phyloP scores from a whole-genome alignment of 2,329 filamentous ascomycete genomes.

The Aspergillus calidoustus region DNA sequence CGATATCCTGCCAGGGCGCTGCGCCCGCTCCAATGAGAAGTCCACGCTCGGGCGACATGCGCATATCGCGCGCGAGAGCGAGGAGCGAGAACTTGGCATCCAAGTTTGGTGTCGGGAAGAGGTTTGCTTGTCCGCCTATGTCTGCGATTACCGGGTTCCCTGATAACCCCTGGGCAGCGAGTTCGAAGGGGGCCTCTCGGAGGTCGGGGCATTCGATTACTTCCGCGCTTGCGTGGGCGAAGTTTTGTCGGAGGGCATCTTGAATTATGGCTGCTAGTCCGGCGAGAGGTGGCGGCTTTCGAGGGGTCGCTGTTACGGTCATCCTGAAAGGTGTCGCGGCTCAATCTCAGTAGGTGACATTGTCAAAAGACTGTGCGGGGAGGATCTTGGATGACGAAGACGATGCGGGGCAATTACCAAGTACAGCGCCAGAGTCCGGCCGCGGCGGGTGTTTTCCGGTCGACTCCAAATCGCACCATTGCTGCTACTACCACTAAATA shows the following conservation, averaged over 20 bases:
- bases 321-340: neutral
- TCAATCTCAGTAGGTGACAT: neutral
- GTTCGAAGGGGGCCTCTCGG: constrained; percentile 8
- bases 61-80: constrained; percentile 42
- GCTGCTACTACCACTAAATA: too few relatives aligned
- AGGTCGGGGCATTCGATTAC: constrained; percentile 13
- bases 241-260: neutral
- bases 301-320: neutral
- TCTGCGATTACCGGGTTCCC: constrained; percentile 49
- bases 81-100: constrained; percentile 33
- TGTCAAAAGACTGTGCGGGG: neutral
- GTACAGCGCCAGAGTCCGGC: neutral
- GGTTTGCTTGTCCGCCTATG: constrained; percentile 50
- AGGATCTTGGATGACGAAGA: neutral
- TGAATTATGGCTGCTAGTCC: neutral
- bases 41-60: constrained; percentile 39
- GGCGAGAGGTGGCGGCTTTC: constrained; percentile 5
- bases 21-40: constrained; percentile 50
- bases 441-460: neutral
- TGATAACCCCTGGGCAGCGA: constrained; percentile 41
- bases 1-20: constrained; percentile 48
- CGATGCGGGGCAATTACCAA: neutral
- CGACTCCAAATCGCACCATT: neutral
- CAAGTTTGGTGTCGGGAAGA: constrained; percentile 43
- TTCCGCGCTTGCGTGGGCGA: neutral